These are phyloP conservation scores for Pestalotiopsis sp. DNA, from an alignment of 2,329 filamentous ascomycete species.

Conservation along the genomic window DNA sequence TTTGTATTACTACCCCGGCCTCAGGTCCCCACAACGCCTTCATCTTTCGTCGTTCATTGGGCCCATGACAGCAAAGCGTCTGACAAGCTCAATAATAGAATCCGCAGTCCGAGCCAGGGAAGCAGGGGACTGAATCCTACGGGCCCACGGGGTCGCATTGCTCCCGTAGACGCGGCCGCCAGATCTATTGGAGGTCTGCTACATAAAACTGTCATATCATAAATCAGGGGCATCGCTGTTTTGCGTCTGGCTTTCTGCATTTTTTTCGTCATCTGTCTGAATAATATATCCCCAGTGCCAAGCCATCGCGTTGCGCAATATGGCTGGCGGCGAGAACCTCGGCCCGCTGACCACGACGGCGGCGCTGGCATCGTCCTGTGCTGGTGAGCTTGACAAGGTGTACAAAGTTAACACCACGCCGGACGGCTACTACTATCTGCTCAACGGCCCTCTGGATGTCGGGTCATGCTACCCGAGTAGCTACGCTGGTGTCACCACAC, in stretches of 20 bases:
- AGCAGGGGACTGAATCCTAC: not conserved
- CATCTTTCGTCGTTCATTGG: not conserved
- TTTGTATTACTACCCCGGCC: not conserved
- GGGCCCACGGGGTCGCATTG: not conserved
- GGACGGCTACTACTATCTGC: constrained; percentile 14
- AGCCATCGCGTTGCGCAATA: not conserved
- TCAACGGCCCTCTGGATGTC: constrained; percentile 16
- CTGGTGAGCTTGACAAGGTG: not conserved
- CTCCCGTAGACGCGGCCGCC: not conserved
- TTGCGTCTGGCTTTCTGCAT: not conserved
- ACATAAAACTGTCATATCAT: not conserved
- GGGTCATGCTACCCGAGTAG: constrained; percentile 21
- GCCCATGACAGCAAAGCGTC: not conserved
- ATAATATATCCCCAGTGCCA: not conserved
- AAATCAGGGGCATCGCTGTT: not conserved
- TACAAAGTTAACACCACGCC: not conserved
- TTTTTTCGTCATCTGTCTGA: not conserved
- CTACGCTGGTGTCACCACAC: constrained; percentile 13
- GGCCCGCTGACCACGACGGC: not conserved
- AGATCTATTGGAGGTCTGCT: not conserved
- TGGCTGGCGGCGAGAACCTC: not conserved
- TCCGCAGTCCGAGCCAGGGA: not conserved
- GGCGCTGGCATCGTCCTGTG: not conserved
- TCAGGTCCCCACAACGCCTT: not conserved
- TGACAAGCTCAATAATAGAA: not conserved